These are phyloP conservation scores for Malbranchea cinnamomea DNA, from an alignment of 2,329 filamentous ascomycete species.

Conservation along the genomic window DNA sequence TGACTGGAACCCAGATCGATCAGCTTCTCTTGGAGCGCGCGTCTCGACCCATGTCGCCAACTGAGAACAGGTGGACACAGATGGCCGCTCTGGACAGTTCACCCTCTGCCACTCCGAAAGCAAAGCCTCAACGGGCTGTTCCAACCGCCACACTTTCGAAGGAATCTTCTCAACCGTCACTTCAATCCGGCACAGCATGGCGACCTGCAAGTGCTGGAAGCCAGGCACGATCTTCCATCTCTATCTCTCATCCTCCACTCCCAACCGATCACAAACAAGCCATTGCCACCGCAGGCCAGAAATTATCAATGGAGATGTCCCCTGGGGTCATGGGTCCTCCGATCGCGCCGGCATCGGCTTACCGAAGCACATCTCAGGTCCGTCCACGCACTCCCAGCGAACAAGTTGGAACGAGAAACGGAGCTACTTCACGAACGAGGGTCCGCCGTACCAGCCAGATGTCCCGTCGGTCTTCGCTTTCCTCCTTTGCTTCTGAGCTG, in stretches of 20 bases:
- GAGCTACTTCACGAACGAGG: constrained; percentile 42
- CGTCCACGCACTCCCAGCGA: constrained; percentile 49
- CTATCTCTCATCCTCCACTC: constrained; percentile 51
- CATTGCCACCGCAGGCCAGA: constrained; percentile 62
- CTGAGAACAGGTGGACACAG: constrained; percentile 18
- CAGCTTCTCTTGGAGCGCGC: constrained; percentile 49
- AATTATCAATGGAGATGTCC: constrained; percentile 34
- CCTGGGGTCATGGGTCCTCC: constrained; percentile 64
- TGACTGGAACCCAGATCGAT: constrained; percentile 74
- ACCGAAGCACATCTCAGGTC: constrained; percentile 33
- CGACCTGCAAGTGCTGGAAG: constrained; percentile 65
- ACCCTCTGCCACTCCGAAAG: constrained; percentile 24
- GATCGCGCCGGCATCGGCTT: constrained; percentile 63
- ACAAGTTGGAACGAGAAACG: constrained; percentile 33
- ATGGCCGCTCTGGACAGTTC: constrained; percentile 11
- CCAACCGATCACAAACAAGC: constrained; percentile 69
- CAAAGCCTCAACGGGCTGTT: constrained; percentile 16
- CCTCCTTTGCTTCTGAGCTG: constrained; percentile 88
- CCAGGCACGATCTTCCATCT: constrained; percentile 35
- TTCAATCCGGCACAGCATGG: constrained; percentile 23
- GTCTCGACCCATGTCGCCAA: constrained; percentile 19
- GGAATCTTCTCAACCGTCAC: constrained; percentile 15
- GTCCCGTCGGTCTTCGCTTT: constrained; percentile 69
- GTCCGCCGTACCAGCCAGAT: constrained; percentile 26
- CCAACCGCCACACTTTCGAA: constrained; percentile 19